Evolutionary conservation across 2,329 filamentous ascomycete genomes (phyloP), one percentile per base, ranked within the genome.

Genomic region (Ophiostoma ips): DNA sequence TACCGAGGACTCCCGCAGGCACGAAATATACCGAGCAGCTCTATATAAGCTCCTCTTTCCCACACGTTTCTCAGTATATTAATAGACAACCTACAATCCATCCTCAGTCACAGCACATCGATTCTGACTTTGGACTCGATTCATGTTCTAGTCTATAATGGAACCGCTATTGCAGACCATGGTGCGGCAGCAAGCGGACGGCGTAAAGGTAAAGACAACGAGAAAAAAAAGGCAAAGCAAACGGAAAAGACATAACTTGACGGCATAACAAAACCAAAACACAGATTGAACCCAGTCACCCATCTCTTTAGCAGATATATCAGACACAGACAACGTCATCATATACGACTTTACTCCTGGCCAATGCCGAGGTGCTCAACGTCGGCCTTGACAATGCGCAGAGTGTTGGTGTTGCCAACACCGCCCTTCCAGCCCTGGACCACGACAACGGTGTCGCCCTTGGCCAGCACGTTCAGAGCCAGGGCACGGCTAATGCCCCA

Each of bases 401-500:
- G 68, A 40, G 87, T 92, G 75, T 92, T 94, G 65, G 87, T 94
- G 74, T 92, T 85, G 61, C 87, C 86, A 81, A 89, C 87, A 59
- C 87, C 87, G 61, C 87, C 87, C 72, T 87, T 84, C 86, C 86
- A 94, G 70, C 86, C 86, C 70, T 94, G 87, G 36, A 94, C 85
- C 58, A 88, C 87, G 55, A 92, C 78, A 50, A 92, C 79, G 31
- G 79, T 77, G 63, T 88, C 85, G 57, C 81, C 84, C 63, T 79
- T 71, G 63, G 71, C 75, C 55, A 94, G 71, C 46, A 89, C 77
- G 59, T 81, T 80, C 55, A 98, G 84, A 69, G 84, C 80, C 62
- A 95, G 79, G 60, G 87, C 92, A 65, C 88, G 80, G 65, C 77
- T 73, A 66, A 98, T 87, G 66, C 87, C 92, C 89, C 90, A 98